Evolutionary conservation across 169 alveolate species (phyloP), one percentile per base, ranked within the genome.

Genomic region (Perkinsus marinus): DNA sequence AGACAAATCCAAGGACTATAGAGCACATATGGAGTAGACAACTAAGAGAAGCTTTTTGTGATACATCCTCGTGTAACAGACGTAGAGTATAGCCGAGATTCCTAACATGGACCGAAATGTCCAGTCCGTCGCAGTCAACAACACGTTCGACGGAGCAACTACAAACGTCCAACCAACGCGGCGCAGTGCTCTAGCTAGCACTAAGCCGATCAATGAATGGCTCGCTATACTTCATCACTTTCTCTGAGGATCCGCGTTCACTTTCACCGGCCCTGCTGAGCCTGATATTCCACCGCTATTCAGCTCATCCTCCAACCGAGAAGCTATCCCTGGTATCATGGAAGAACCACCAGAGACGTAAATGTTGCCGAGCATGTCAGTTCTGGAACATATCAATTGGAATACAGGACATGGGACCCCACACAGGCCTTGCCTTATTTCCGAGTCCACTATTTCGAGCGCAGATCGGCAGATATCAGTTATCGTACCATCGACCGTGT

Each of bases 341-440:
- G 96, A 91, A 36, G 95, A 91, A 7, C 97, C 97, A 36, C 97
- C 97, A 37, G 95, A 92, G 22, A 96, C 69, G 3, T 94, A 94
- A 37, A 96, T 90, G 89, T 95, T 95, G 16, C 93, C 92, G 69
- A 93, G 93, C 69, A 95, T 92, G 90, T 95, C 95, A 30, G 92
- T 90, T 90, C 93, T 94, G 6, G 93, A 90, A 68, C 93, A 57
- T 57, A n/a, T n/a, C n/a, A 2, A 57, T 57, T 30, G 22, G 7
- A 26, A 57, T 13, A 57, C 79, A 2, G 5, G 34, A 13, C 22
- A 2, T 6, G 34, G 79, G 0, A 57, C 37, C 7, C 26, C 22
- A 10, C 46, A 41, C 19, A 41, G 3, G 79, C 79, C 79, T 57
- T 30, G 22, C 79, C 26, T 26, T 13, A 57, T 57, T 30, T 57